Evolutionary conservation across 306 rosid genomes (phyloP).

Genomic region (Astragalus membranaceus): DNA sequence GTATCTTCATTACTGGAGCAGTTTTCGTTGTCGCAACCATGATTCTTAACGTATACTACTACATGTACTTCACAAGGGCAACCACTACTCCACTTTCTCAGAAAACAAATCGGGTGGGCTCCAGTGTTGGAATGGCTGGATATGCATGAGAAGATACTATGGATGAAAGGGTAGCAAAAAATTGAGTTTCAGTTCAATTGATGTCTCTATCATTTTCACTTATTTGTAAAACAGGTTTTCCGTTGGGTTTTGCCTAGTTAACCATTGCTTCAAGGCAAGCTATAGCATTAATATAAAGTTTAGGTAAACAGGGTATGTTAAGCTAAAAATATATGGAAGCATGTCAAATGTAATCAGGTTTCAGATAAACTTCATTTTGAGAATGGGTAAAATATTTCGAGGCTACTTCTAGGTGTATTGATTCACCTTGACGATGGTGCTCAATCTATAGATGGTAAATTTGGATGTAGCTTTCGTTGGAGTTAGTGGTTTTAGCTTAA

Average conservation of each 20-base stretch:
- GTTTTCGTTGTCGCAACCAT: constrained; percentile 81
- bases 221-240: constrained; percentile 1
- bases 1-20: constrained; percentile 77
- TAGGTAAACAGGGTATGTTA: neutral
- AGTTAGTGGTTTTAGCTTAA: no score
- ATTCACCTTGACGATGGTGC: no score
- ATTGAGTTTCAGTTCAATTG: constrained; percentile 16
- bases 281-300: constrained; percentile 10
- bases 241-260: constrained; percentile 6
- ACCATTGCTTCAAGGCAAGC: neutral
- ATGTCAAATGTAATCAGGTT: neutral
- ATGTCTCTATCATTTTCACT: constrained; percentile 12
- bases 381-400: neutral
- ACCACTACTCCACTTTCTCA: constrained; percentile 48
- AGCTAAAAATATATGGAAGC: neutral
- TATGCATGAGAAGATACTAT: constrained; percentile 29
- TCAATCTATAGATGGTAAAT: no score
- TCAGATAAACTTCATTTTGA: neutral
- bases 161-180: constrained; percentile 20
- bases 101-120: constrained; percentile 59
- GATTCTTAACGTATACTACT: constrained; percentile 83
- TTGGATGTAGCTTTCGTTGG: no score
- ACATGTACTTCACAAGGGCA: constrained; percentile 91
- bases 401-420: neutral
- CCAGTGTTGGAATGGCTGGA: constrained; percentile 82